Evolutionary conservation across 2,329 filamentous ascomycete genomes (phyloP), one percentile per base, ranked within the genome.

Genomic region (Falciphora oryzae): DNA sequence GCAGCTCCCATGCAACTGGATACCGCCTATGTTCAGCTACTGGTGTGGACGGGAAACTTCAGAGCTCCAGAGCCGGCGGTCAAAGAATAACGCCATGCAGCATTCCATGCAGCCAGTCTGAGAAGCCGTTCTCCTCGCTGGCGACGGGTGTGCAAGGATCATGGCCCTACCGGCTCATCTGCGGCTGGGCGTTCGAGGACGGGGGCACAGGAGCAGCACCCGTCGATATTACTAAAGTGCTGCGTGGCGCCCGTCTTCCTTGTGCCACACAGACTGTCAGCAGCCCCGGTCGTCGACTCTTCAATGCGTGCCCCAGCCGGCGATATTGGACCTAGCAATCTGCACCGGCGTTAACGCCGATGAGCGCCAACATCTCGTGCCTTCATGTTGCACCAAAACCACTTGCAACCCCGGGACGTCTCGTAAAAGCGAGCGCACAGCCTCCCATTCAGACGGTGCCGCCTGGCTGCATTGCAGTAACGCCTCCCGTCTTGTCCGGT

Each of bases 331-430:
- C 44, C 16, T 4, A 22, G 11, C 14, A 22, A n/a, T 3, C 44
- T n/a, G 8, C 7, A 0, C 81, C 79, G 0, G 73, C 74, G 2
- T 69, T 18, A 38, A 38, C 66, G 44, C 77, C 75, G 2, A 75
- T 79, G 0, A 81, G 75, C 2, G 73, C 74, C 16, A 74, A 82
- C 70, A 70, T 78, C 8, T 70, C 73, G 0, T 71, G 77, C 0
- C 69, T n/a, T n/a, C n/a, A n/a, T 81, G 18, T 71, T 76, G 77
- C 62, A 72, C 78, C 56, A 75, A 76, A 0, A 75, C 75, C 50
- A 76, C 80, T 62, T 77, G 75, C 38, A 74, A 75, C 50, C 73
- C 81, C 2, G 79, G 10, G 25, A 28, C n/a, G n/a, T n/a, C 38
- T 16, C 5, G 38, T 7, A 50, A 50, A 53, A 8, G 22, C 18